These are phyloP conservation scores for Harringtonia lauricola DNA, from an alignment of 2,329 filamentous ascomycete genomes.

Conservation along the genomic window DNA sequence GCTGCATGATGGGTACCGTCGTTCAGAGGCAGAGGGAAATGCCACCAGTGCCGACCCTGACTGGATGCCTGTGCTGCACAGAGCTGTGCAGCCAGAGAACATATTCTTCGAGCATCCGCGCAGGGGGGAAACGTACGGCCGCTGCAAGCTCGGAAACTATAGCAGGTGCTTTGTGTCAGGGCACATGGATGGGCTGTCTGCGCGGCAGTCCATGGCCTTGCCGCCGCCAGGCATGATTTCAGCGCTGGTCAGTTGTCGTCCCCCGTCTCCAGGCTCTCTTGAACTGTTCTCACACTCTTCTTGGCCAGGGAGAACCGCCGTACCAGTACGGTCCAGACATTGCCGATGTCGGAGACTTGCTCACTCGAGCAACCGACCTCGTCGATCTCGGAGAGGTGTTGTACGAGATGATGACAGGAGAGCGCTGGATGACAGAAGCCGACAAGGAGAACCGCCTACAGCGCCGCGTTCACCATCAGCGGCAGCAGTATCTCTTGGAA, in stretches of 20 bases:
- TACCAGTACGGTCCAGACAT: too few species aligned
- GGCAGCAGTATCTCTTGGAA: not conserved
- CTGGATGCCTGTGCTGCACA: slow-evolving; percentile 42
- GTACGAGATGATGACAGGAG: slow-evolving; percentile 30
- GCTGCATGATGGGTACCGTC: slow-evolving; percentile 43
- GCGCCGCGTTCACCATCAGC: not conserved
- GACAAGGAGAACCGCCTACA: not conserved
- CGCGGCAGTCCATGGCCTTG: slow-evolving; percentile 9
- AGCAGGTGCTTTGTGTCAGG: slow-evolving; percentile 27
- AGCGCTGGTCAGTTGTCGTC: too few species aligned
- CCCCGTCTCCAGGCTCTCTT: too few species aligned
- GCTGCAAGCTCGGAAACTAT: slow-evolving; percentile 42
- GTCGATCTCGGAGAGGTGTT: slow-evolving; percentile 25
- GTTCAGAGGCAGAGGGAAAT: too few species aligned
- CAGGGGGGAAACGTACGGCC: slow-evolving; percentile 37
- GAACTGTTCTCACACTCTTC: too few species aligned
- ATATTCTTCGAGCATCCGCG: slow-evolving; percentile 38
- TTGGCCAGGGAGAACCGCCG: too few species aligned
- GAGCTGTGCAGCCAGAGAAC: slow-evolving; percentile 32
- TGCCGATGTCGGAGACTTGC: too few species aligned
- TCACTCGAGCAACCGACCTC: slow-evolving; percentile 21
- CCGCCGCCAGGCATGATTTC: slow-evolving; percentile 11
- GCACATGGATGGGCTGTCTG: slow-evolving; percentile 15
- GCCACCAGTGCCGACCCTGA: slow-evolving; percentile 9
- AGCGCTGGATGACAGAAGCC: not conserved